A percentile compares a stretch with the other conserved stretches of the same genome.
These are phyloP conservation scores for Primulina huaijiensis DNA, from an alignment of 257 asterid species.

Conservation along the genomic window DNA sequence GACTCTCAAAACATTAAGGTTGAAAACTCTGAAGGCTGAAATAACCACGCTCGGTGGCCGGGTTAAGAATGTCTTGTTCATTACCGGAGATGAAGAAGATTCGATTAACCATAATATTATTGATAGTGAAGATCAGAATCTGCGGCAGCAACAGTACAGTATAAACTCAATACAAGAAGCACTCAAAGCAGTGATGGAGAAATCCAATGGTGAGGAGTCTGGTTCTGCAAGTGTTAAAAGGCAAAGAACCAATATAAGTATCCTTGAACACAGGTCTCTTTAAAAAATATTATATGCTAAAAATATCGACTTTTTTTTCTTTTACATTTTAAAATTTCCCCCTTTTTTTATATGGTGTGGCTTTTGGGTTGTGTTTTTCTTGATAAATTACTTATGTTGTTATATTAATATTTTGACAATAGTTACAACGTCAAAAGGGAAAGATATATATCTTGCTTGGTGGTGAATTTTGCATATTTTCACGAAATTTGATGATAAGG, in stretches of 20 bases:
- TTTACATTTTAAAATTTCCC: not conserved
- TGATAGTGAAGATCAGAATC: constrained; percentile 24
- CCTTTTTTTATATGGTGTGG: constrained; percentile 25
- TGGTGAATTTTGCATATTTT: not conserved
- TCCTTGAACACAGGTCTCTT: constrained; percentile 52
- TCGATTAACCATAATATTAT: too few species aligned
- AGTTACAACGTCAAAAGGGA: not conserved
- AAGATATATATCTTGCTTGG: not conserved
- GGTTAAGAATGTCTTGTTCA: constrained; percentile 39
- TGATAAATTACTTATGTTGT: not conserved
- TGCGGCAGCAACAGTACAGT: constrained; percentile 21
- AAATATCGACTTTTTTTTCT: not conserved
- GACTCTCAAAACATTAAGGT: constrained; percentile 39
- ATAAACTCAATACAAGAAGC: constrained; percentile 72
- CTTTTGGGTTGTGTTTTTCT: constrained; percentile 24
- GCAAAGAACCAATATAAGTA: constrained; percentile 62
- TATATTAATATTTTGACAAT: too few species aligned
- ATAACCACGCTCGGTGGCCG: constrained; percentile 65
- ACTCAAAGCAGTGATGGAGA: constrained; percentile 79
- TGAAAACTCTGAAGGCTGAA: constrained; percentile 51
- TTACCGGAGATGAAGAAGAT: constrained; percentile 11
- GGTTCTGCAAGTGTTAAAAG: constrained; percentile 70
- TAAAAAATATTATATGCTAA: constrained; percentile 5
- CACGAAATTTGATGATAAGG: not conserved
- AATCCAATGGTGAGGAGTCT: constrained; percentile 55